Conservation (phyloP, 345 rosid species). For the Viola odorata region DNA sequence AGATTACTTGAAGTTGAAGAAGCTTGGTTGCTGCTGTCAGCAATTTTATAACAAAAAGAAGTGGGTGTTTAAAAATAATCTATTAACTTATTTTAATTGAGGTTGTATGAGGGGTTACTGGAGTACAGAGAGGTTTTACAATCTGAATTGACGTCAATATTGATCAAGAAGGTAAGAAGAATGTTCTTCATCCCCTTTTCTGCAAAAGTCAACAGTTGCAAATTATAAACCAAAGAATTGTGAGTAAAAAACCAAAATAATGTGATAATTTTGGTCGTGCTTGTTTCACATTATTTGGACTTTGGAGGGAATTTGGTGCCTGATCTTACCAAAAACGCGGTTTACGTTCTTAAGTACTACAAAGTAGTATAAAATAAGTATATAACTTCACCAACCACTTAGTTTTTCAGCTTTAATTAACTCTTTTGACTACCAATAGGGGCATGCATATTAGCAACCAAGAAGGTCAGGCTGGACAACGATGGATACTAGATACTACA, state of each 20-base stretch:
- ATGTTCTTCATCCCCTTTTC: neutral
- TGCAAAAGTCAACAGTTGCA: neutral
- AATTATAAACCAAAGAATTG: neutral
- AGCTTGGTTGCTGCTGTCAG: constrained; percentile 16
- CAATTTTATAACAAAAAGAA: constrained; percentile 1
- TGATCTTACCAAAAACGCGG: constrained; percentile 24
- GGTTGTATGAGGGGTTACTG: constrained; percentile 12
- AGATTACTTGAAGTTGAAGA: neutral
- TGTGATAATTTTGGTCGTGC: no score
- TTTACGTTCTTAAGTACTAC: neutral
- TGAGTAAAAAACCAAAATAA: neutral
- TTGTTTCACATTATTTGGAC: neutral
- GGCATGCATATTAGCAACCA: no score
- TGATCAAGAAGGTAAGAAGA: neutral
- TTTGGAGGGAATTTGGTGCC: neutral
- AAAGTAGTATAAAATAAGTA: neutral
- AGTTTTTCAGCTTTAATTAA: neutral
- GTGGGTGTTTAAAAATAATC: neutral
- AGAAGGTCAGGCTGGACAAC: no score
- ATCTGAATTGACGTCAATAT: constrained; percentile 23
- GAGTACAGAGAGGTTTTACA: constrained; percentile 27
- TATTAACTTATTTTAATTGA: neutral
- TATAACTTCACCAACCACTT: neutral
- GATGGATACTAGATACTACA: no score
- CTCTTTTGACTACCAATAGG: neutral